Evolutionary conservation across 1,284 basidiomycete species (phyloP).

Genomic region (Retiboletus flavoniger): DNA sequence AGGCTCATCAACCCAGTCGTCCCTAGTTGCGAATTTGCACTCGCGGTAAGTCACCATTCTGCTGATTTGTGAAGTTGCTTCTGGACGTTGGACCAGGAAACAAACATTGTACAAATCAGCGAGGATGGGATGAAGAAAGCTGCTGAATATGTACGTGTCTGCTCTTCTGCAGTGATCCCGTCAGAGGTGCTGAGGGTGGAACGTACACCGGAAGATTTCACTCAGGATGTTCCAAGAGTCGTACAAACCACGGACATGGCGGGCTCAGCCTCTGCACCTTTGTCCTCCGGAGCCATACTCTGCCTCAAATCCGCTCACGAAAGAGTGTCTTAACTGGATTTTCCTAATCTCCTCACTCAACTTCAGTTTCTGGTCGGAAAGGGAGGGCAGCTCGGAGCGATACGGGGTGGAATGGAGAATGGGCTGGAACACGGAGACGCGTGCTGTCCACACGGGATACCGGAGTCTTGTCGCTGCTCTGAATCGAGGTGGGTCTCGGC

Average conservation of each 20-base stretch:
- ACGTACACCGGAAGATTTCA: slow-evolving; percentile 49
- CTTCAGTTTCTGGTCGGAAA: slow-evolving; percentile 84
- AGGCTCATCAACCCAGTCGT: slow-evolving; percentile 49
- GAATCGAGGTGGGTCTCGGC: slow-evolving; percentile 58
- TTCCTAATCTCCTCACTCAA: slow-evolving; percentile 81
- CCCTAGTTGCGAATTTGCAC: slow-evolving; percentile 48
- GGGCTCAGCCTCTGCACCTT: slow-evolving; percentile 72
- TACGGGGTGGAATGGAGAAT: slow-evolving; percentile 75
- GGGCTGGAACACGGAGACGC: slow-evolving; percentile 56
- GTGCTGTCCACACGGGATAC: slow-evolving; percentile 68
- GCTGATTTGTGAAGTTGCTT: not conserved
- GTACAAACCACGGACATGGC: slow-evolving; percentile 76
- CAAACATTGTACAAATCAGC: slow-evolving; percentile 57
- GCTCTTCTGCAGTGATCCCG: not conserved
- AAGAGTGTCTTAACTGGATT: slow-evolving; percentile 71
- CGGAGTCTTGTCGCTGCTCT: slow-evolving; percentile 79
- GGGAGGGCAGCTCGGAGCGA: slow-evolving; percentile 51
- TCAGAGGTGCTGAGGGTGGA: slow-evolving; percentile 1
- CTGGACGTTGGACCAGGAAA: slow-evolving; percentile 41
- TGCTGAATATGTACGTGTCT: slow-evolving; percentile 54
- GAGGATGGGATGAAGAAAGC: slow-evolving; percentile 56
- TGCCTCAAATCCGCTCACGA: slow-evolving; percentile 50
- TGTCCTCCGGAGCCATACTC: slow-evolving; percentile 63
- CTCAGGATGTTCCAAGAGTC: slow-evolving; percentile 55
- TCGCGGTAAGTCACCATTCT: slow-evolving; percentile 39